These are phyloP conservation scores for Xylaria longipes DNA, from an alignment of 495 filamentous ascomycete species.

Conservation along the genomic window DNA sequence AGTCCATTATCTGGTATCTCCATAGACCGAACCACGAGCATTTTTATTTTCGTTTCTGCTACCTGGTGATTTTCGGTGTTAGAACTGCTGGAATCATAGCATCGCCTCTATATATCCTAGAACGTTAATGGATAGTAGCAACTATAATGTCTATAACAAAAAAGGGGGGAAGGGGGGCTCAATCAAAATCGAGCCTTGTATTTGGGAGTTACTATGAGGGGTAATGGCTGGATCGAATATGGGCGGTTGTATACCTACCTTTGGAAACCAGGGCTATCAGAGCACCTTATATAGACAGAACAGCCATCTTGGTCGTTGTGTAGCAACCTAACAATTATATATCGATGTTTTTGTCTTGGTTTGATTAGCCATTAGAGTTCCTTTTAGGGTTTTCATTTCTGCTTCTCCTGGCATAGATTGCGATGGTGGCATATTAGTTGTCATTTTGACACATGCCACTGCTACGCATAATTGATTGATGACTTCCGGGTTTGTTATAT, in stretches of 20 bases:
- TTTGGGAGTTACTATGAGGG: neutral
- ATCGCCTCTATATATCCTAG: neutral
- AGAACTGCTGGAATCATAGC: neutral
- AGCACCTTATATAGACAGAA: neutral
- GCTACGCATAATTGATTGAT: neutral
- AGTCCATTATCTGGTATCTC: neutral
- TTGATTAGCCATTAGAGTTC: neutral
- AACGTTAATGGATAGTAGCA: neutral
- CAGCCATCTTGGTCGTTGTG: neutral
- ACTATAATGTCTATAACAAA: neutral
- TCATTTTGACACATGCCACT: slow-evolving; percentile 22
- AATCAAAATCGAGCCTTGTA: neutral
- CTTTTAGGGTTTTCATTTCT: neutral
- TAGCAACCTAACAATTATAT: neutral
- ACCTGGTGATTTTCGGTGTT: neutral
- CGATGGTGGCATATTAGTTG: slow-evolving; percentile 15
- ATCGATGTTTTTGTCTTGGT: neutral
- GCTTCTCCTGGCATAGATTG: neutral
- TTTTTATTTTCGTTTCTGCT: neutral
- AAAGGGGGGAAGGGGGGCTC: neutral
- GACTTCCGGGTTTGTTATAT: neutral
- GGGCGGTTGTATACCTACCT: neutral
- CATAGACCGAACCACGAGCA: neutral
- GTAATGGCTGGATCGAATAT: neutral
- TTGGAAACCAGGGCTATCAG: neutral